phyloP scores from a whole-genome alignment of 73 alveolate species.

The Durusdinium trenchii region DNA sequence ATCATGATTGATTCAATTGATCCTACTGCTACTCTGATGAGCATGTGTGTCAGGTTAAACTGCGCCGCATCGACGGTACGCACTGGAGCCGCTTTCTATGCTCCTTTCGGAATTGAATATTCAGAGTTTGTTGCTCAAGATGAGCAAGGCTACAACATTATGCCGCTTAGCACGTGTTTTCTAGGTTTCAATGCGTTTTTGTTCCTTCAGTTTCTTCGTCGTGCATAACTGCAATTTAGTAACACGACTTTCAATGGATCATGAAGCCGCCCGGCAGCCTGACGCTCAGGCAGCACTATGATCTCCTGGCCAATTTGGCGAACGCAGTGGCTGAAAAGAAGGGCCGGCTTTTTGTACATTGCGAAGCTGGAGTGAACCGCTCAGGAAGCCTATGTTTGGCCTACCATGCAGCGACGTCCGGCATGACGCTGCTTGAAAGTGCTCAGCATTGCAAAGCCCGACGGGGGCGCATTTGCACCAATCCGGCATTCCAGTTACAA shows the following conservation, averaged over 20 bases:
- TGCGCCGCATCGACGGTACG: conserved; percentile 79
- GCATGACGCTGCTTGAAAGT: background rate
- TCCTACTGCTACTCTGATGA: background rate
- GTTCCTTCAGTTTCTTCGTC: background rate
- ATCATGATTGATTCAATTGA: no score
- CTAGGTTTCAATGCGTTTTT: background rate
- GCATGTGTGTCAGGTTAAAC: conserved; percentile 34
- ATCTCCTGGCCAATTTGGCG: conserved; percentile 37
- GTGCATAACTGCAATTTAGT: background rate
- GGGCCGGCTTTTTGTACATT: conserved; percentile 68
- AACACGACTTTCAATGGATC: background rate
- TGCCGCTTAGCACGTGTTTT: conserved; percentile 13
- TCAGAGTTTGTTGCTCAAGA: conserved; percentile 85
- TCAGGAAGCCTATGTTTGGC: conserved; percentile 75
- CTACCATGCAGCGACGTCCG: conserved; percentile 11
- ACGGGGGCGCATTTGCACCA: conserved; percentile 68
- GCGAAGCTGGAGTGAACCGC: conserved; percentile 88
- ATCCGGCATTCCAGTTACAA: conserved; percentile 60
- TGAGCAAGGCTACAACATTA: conserved; percentile 78
- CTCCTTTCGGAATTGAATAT: conserved; percentile 40
- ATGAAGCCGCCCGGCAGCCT: no score
- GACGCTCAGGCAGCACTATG: no score
- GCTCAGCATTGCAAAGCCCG: conserved; percentile 27
- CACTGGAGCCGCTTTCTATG: conserved; percentile 53
- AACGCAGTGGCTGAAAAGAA: conserved; percentile 30